Conservation (phyloP, 208 protist species). For the Crithidia fasciculata region DNA sequence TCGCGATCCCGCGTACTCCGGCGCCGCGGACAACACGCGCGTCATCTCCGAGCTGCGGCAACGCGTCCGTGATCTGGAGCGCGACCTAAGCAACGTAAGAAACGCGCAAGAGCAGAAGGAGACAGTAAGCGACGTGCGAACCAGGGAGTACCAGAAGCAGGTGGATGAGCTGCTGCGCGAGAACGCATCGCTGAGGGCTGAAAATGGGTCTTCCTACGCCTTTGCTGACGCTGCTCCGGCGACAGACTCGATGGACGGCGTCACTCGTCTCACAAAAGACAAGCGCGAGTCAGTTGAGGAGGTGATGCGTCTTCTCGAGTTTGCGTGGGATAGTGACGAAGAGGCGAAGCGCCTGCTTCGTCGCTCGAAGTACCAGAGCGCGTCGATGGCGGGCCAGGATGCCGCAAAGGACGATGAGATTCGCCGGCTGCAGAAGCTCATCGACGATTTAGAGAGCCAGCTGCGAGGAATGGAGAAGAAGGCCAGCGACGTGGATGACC, state of each 20-base stretch:
- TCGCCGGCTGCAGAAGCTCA: conserved; percentile 28
- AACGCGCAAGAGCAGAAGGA: conserved; percentile 39
- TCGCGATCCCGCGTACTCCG: not conserved
- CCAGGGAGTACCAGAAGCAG: conserved; percentile 49
- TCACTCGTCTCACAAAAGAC: conserved; percentile 62
- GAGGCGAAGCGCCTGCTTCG: conserved; percentile 40
- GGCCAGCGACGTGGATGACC: conserved; percentile 26
- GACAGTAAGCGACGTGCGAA: conserved; percentile 20
- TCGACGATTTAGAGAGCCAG: conserved; percentile 48
- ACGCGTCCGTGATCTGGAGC: conserved; percentile 29
- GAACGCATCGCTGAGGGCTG: conserved; percentile 40
- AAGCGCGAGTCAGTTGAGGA: conserved; percentile 79
- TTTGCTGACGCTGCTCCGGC: not conserved
- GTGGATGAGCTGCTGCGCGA: conserved; percentile 55
- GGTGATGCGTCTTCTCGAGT: conserved; percentile 75
- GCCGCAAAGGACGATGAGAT: conserved; percentile 72
- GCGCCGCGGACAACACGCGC: not conserved
- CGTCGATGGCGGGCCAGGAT: conserved; percentile 42
- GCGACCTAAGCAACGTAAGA: conserved; percentile 16
- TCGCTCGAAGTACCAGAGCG: conserved; percentile 30
- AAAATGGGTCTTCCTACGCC: not conserved
- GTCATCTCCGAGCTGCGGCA: conserved; percentile 16
- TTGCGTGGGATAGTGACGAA: conserved; percentile 66
- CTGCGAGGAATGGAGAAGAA: conserved; percentile 39
- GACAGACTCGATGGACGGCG: conserved; percentile 19